phyloP scores from a whole-genome alignment of 2,329 filamentous ascomycete genomes.

The Microsporum audouinii region DNA sequence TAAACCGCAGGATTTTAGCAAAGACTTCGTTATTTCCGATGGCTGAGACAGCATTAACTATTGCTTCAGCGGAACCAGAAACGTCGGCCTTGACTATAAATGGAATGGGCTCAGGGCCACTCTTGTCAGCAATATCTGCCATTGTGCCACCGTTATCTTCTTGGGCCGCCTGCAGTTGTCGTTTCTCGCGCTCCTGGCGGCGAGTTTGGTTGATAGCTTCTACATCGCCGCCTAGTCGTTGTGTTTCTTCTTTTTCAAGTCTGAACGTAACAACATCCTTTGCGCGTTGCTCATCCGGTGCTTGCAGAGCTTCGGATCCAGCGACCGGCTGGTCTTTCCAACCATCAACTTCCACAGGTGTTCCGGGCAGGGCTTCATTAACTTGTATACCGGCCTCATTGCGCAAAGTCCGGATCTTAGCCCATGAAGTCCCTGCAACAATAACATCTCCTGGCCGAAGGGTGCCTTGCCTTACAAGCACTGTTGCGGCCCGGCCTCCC shows the following conservation, averaged over 20 bases:
- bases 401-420: constrained; percentile 67
- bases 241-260: constrained; percentile 56
- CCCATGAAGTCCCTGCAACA: constrained; percentile 80
- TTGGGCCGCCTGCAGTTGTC: constrained; percentile 21
- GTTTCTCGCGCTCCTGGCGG: constrained; percentile 46
- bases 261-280: constrained; percentile 69
- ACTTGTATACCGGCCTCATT: constrained; percentile 73
- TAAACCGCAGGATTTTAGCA: constrained; percentile 63
- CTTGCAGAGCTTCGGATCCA: constrained; percentile 78
- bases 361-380: constrained; percentile 67
- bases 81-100: constrained; percentile 92
- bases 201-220: constrained; percentile 64
- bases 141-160: constrained; percentile 31
- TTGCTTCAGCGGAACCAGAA: constrained; percentile 83
- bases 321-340: constrained; percentile 81
- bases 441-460: constrained; percentile 69
- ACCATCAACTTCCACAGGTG: constrained; percentile 84
- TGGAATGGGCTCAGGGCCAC: constrained; percentile 50
- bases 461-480: constrained; percentile 80
- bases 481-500: constrained; percentile 72
- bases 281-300: constrained; percentile 63
- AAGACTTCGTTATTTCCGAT: constrained; percentile 77
- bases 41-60: constrained; percentile 62
- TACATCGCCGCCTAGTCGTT: constrained; percentile 55
- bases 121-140: constrained; percentile 11